Evolutionary conservation across 2,329 filamentous ascomycete species (phyloP).

Genomic region (Verticillium isaacii): DNA sequence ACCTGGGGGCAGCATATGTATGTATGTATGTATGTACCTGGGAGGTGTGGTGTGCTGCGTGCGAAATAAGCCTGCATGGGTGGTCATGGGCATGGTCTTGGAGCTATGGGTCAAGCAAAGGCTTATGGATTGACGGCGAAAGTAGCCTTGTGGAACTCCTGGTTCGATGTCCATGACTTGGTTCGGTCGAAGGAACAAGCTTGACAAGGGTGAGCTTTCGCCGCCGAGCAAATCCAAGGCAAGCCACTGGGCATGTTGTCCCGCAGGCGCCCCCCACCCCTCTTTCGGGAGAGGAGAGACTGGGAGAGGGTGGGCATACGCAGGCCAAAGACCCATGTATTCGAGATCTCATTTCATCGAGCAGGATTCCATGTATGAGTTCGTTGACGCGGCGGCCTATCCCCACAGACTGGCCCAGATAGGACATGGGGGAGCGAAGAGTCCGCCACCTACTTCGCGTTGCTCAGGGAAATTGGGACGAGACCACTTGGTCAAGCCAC

Average conservation of each 20-base stretch:
- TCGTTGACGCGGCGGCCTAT: not conserved
- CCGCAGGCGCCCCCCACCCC: not conserved
- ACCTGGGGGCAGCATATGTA: slow-evolving; percentile 1
- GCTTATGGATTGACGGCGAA: too few relatives aligned
- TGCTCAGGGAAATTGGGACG: not conserved
- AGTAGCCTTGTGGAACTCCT: not conserved
- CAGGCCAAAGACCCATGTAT: not conserved
- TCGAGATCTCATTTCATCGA: not conserved
- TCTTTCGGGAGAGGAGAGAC: not conserved
- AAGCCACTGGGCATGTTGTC: not conserved
- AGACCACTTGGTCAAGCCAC: not conserved
- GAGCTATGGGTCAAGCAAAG: not conserved
- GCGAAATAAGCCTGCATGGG: not conserved
- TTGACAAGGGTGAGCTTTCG: not conserved
- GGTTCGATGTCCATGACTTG: not conserved
- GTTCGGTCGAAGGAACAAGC: not conserved
- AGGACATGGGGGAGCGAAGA: not conserved
- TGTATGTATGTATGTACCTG: slow-evolving; percentile 1
- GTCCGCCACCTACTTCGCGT: not conserved
- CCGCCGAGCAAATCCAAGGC: not conserved
- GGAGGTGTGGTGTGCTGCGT: not conserved
- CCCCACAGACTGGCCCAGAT: too few relatives aligned
- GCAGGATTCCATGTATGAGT: not conserved
- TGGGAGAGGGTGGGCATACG: not conserved
- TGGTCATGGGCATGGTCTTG: not conserved